Evolutionary conservation across 352 stramenopile species (phyloP), one percentile per base, ranked within the genome.

Genomic region (Globisporangium rhizosaccharum): DNA sequence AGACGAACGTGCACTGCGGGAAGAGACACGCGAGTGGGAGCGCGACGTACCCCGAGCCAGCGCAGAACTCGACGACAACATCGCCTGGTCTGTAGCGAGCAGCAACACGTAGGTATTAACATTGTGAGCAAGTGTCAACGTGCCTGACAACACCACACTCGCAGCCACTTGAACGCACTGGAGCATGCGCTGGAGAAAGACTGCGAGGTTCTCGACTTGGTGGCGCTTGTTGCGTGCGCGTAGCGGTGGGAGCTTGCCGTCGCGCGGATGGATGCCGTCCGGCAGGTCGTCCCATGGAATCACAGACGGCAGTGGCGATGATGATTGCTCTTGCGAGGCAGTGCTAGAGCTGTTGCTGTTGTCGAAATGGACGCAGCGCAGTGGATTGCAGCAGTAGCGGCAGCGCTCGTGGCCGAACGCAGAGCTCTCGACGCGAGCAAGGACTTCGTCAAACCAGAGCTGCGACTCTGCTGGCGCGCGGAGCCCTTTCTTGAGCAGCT

Each of bases 41-140:
- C 41, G 80, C 79, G 14, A 90, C 79, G 57, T 93, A 91, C 20
- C 84, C 84, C 3, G 79, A 90, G 30, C 82, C 82, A 5, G 79
- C 79, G 36, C 84, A 93, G 61, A 93, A 93, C 75, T 93, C 84
- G 28, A 93, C 84, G 15, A 93, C 79, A 8, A 85, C 68, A 57
- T 91, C 79, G 11, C 80, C 84, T 53, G 80, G 71, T 51, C 82
- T 91, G 45, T 4, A 55, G 18, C 17, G 2, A 14, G 8, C 30
- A 59, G 1, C 17, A 57, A 52, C 42, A 52, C 11, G 23, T 39
- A 2, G 7, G 33, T 1, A 39, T 9, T 12, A 17, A 17, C 28
- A 25, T 1, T 11, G 20, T 61, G n/a, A 61, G 45, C 14, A 18
- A 20, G 15, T 9, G 18, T 0, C 11, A 20, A 47, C 41, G 41